A percentile compares a stretch with the other conserved stretches of the same genome.
Conservation (phyloP, 768 basidiomycete species). For the Mycena pura region DNA sequence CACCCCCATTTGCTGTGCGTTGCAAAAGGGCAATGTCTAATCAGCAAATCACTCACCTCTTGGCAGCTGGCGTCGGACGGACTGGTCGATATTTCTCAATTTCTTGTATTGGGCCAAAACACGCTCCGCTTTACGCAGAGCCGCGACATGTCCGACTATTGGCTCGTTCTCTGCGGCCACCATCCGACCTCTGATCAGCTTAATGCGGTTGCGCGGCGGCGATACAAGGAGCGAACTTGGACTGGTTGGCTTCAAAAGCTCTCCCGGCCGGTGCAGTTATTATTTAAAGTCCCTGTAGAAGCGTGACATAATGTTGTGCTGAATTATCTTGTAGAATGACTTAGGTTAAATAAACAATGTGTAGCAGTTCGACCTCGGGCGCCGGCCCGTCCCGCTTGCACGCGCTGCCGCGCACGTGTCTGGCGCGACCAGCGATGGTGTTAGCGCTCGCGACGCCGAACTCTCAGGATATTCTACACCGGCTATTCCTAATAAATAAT, state of each 20-base stretch:
- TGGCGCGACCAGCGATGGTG: too few relatives aligned
- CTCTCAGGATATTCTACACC: too few relatives aligned
- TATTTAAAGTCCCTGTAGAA: constrained; percentile 20
- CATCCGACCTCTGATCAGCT: constrained; percentile 56
- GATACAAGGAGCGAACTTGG: constrained; percentile 47
- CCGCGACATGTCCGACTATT: constrained; percentile 50
- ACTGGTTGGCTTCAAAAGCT: constrained; percentile 45
- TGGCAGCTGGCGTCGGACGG: constrained; percentile 53
- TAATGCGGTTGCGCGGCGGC: constrained; percentile 36
- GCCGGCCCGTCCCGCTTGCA: too few relatives aligned
- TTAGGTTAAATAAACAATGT: too few relatives aligned
- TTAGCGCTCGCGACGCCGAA: too few relatives aligned
- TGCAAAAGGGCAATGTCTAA: not conserved
- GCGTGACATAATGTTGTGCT: not conserved
- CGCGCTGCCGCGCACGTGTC: too few relatives aligned
- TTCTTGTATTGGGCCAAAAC: constrained; percentile 50
- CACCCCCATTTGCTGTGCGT: constrained; percentile 50
- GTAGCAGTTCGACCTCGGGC: too few relatives aligned
- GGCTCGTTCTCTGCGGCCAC: constrained; percentile 56
- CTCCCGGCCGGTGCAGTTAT: constrained; percentile 40
- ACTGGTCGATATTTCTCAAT: constrained; percentile 58
- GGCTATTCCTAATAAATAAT: too few relatives aligned
- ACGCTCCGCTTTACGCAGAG: constrained; percentile 49
- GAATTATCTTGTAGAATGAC: too few relatives aligned
- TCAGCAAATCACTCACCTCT: not conserved